Percentiles rank a stretch among this genome's conserved stretches.
Evolutionary conservation across 257 asterid genomes (phyloP).

Genomic region (Solanum pinnatisectum): DNA sequence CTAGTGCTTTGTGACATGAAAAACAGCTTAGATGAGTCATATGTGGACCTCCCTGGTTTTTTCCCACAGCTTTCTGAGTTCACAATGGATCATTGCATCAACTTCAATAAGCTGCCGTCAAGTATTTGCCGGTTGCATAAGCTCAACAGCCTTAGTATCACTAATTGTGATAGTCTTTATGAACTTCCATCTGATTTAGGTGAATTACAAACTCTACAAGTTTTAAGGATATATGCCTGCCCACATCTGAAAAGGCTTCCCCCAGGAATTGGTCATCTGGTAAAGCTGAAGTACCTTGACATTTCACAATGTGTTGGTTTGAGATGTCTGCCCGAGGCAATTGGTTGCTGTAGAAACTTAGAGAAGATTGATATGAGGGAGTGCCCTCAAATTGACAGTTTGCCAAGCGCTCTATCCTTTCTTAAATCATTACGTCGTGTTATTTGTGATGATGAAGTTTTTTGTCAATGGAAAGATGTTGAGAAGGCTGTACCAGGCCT

Average conservation of each 20-base stretch:
- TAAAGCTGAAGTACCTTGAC: constrained; percentile 50
- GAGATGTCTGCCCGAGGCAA: constrained; percentile 58
- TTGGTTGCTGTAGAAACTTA: constrained; percentile 51
- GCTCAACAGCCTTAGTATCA: constrained; percentile 62
- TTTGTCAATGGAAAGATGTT: constrained; percentile 53
- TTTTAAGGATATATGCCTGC: constrained; percentile 64
- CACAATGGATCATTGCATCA: constrained; percentile 84
- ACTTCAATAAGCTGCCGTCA: constrained; percentile 47
- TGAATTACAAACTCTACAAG: constrained; percentile 32
- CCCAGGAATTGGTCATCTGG: constrained; percentile 32
- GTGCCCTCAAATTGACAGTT: constrained; percentile 43
- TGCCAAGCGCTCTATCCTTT: constrained; percentile 42
- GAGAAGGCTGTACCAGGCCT: constrained; percentile 47
- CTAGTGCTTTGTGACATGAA: constrained; percentile 60
- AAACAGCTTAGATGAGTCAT: constrained; percentile 31
- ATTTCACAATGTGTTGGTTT: constrained; percentile 65
- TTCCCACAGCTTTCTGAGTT: constrained; percentile 82
- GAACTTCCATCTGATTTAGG: constrained; percentile 60
- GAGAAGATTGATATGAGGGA: constrained; percentile 93
- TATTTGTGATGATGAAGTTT: constrained; percentile 67
- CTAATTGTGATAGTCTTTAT: constrained; percentile 65
- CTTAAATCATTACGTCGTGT: constrained; percentile 41
- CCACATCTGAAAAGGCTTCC: constrained; percentile 65
- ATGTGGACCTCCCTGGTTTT: constrained; percentile 38
- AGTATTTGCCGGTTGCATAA: constrained; percentile 52